These are phyloP conservation scores for Ophiostoma tasmaniense DNA, from an alignment of 2,329 filamentous ascomycete species.

Conservation along the genomic window DNA sequence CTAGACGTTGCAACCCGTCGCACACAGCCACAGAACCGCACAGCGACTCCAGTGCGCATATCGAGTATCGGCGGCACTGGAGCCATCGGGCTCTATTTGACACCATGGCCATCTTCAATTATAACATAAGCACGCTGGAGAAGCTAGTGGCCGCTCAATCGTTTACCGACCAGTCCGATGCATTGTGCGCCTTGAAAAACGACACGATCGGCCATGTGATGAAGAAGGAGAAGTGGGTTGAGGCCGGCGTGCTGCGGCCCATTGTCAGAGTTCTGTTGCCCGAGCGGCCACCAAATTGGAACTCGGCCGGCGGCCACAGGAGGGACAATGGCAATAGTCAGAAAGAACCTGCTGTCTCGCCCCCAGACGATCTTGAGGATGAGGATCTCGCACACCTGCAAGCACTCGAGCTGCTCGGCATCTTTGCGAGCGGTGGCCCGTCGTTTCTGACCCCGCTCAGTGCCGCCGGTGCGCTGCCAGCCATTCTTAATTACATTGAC, in stretches of 20 bases:
- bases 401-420: conserved; percentile 75
- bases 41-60: not conserved
- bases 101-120: conserved; percentile 43
- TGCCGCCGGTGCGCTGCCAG: conserved; percentile 56
- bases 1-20: not conserved
- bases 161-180: conserved; percentile 44
- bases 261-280: conserved; percentile 40
- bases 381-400: conserved; percentile 65
- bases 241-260: conserved; percentile 57
- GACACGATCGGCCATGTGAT: conserved; percentile 81
- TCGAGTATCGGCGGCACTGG: not conserved
- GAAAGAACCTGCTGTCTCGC: conserved; percentile 15
- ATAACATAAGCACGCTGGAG: conserved; percentile 45
- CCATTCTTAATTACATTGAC: conserved; percentile 63
- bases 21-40: not conserved
- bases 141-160: conserved; percentile 49
- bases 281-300: conserved; percentile 25
- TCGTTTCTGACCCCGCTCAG: conserved; percentile 69
- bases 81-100: not conserved
- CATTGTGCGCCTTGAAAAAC: conserved; percentile 73
- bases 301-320: conserved; percentile 23
- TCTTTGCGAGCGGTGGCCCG: conserved; percentile 76
- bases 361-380: conserved; percentile 39
- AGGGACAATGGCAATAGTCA: conserved; percentile 31
- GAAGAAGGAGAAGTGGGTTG: conserved; percentile 73